A percentile compares a stretch with the other conserved stretches of the same genome.
These are phyloP conservation scores for Sporothrix pseudoabietina DNA, from an alignment of 2,329 filamentous ascomycete species.

Conservation along the genomic window DNA sequence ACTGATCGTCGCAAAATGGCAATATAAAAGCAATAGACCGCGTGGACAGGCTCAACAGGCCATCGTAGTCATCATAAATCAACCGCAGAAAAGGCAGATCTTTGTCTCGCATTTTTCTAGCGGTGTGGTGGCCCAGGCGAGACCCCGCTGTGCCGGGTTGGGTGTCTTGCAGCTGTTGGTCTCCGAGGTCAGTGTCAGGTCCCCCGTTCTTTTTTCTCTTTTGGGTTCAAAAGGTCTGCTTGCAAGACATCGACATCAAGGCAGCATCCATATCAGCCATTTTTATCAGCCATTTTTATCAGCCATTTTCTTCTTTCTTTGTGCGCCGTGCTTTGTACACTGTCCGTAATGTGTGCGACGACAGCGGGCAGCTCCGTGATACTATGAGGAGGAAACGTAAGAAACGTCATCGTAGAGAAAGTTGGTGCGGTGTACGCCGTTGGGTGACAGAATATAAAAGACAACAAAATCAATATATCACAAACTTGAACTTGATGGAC, in stretches of 20 bases:
- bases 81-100: not conserved
- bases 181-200: not conserved
- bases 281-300: not conserved
- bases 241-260: not conserved
- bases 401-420: slow-evolving; percentile 9
- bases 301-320: not conserved
- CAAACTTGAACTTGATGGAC: not conserved
- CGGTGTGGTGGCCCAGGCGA: slow-evolving; percentile 13
- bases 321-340: not conserved
- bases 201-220: not conserved
- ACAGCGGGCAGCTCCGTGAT: not conserved
- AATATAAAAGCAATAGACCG: not conserved
- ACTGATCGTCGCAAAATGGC: not conserved
- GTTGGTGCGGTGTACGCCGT: not conserved
- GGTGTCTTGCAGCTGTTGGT: slow-evolving; percentile 9
- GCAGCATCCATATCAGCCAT: not conserved
- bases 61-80: not conserved
- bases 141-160: slow-evolving; percentile 18
- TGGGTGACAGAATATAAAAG: not conserved
- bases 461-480: not conserved
- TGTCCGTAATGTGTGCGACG: not conserved
- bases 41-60: not conserved
- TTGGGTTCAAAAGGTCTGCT: slow-evolving; percentile 12
- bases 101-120: not conserved
- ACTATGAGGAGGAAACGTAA: not conserved